Evolutionary conservation across 2,329 filamentous ascomycete species (phyloP).

Genomic region (Simplicillium aogashimaense): DNA sequence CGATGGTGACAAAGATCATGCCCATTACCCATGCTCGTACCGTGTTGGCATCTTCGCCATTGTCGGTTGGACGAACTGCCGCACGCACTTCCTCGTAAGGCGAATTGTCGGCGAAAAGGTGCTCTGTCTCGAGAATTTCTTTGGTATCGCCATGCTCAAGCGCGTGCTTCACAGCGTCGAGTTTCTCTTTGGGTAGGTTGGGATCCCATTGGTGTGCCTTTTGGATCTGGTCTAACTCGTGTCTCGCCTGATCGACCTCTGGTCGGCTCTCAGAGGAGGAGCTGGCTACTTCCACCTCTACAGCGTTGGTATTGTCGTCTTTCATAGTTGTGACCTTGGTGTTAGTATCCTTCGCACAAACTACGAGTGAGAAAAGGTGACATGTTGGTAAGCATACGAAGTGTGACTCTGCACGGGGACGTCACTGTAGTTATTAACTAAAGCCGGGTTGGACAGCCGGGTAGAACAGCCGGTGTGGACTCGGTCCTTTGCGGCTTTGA

Average conservation of each 20-base stretch:
- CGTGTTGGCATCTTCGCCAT: constrained; percentile 20
- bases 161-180: constrained; percentile 19
- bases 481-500: no score
- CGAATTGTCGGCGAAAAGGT: constrained; percentile 23
- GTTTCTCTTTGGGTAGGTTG: constrained; percentile 21
- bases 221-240: constrained; percentile 17
- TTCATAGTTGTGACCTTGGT: no score
- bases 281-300: no score
- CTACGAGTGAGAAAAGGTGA: no score
- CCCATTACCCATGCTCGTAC: constrained; percentile 35
- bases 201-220: constrained; percentile 23
- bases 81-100: constrained; percentile 21
- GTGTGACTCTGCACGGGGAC: no score
- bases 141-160: constrained; percentile 18
- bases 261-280: neutral
- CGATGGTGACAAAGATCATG: constrained; percentile 33
- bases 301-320: no score
- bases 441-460: no score
- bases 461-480: no score
- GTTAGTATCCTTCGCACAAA: no score
- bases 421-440: no score
- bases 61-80: constrained; percentile 31
- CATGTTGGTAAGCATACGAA: no score
- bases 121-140: constrained; percentile 19
- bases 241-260: neutral